These are phyloP conservation scores for Decorospora gaudefroyi DNA, from an alignment of 2,329 filamentous ascomycete species.

Conservation along the genomic window DNA sequence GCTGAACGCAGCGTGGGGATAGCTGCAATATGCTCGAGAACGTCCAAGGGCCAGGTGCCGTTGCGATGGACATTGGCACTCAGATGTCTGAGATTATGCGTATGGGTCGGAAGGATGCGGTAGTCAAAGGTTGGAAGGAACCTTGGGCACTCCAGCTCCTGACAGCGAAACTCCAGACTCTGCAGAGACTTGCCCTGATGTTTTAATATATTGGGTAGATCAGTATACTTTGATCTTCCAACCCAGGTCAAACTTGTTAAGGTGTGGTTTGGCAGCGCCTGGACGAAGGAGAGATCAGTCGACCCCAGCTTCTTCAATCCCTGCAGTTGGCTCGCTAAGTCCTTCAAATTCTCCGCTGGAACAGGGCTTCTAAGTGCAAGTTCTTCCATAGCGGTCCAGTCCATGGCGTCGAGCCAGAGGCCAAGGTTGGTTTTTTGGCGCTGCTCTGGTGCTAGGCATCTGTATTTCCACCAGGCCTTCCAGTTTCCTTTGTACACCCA, in stretches of 20 bases:
- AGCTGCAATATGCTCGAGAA: conserved; percentile 6
- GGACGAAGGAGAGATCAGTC: conserved; percentile 10
- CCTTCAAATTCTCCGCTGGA: neutral
- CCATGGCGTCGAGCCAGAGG: conserved; percentile 23
- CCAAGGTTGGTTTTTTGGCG: conserved; percentile 13
- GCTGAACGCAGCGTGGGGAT: conserved; percentile 11
- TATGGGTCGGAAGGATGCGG: conserved; percentile 3
- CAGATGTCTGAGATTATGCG: conserved; percentile 16
- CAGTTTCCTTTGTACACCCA: neutral
- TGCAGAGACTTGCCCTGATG: conserved; percentile 16
- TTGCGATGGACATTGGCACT: conserved; percentile 21
- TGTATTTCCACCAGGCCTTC: conserved; percentile 3
- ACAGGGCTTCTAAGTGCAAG: neutral
- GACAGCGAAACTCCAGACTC: conserved; percentile 9
- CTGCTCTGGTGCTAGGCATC: neutral
- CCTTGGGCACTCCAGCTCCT: too few relatives aligned
- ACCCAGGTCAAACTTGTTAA: conserved; percentile 12
- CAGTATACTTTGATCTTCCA: neutral
- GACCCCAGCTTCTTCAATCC: conserved; percentile 9
- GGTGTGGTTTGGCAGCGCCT: conserved; percentile 8
- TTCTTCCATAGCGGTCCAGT: conserved; percentile 16
- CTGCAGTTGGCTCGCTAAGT: neutral
- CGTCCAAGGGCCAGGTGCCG: conserved; percentile 19
- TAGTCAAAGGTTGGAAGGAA: too few relatives aligned
- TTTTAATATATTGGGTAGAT: conserved; percentile 7